phyloP scores from a whole-genome alignment of 2,329 filamentous ascomycete species.

The Fusarium domesticum region DNA sequence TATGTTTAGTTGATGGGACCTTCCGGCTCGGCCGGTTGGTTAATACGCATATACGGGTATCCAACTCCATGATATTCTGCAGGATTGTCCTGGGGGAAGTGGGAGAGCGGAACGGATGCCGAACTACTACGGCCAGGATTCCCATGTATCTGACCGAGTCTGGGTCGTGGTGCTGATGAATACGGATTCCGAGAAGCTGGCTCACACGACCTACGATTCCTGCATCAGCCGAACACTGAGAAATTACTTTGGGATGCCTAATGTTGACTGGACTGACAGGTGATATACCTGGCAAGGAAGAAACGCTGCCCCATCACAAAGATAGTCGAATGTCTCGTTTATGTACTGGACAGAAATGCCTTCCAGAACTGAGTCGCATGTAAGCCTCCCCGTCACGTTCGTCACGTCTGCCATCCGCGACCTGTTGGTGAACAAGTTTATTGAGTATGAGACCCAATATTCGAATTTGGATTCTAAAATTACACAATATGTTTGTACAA shows the following conservation, averaged over 20 bases:
- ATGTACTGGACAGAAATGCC: too few species aligned
- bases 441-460: constrained; percentile 12
- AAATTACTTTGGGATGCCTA: too few species aligned
- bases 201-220: too few species aligned
- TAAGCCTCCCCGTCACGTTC: constrained; percentile 3
- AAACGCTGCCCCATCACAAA: too few species aligned
- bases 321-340: too few species aligned
- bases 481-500: constrained; percentile 30
- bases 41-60: constrained; percentile 6
- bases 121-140: constrained; percentile 14
- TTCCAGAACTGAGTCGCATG: too few species aligned
- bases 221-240: too few species aligned
- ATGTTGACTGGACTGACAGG: too few species aligned
- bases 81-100: constrained; percentile 1
- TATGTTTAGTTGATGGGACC: constrained; percentile 11
- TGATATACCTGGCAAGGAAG: too few species aligned
- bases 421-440: constrained; percentile 6
- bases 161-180: constrained; percentile 7
- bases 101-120: constrained; percentile 4
- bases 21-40: constrained; percentile 19
- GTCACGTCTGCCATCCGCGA: constrained; percentile 6
- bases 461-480: constrained; percentile 25
- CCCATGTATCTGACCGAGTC: constrained; percentile 14
- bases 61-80: constrained; percentile 9
- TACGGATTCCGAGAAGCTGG: too few species aligned